These are phyloP conservation scores for Penicillium sp. DNA, from an alignment of 2,329 filamentous ascomycete species.

Conservation along the genomic window DNA sequence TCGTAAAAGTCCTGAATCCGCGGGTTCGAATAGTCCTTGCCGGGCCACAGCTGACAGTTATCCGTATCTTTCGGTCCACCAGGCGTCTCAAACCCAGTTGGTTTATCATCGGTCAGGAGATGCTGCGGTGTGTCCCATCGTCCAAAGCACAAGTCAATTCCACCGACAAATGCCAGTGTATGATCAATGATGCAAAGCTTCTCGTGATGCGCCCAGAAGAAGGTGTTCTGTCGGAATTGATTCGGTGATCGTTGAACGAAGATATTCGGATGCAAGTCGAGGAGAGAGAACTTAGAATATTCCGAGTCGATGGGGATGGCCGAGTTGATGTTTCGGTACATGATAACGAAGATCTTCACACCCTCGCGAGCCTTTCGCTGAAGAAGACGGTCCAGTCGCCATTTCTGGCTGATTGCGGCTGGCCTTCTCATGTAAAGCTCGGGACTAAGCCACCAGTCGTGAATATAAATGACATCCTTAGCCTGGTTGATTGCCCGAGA, in stretches of 20 bases:
- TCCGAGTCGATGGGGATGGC: conserved; percentile 98
- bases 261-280: conserved; percentile 94
- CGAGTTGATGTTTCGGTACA: conserved; percentile 97
- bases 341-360: conserved; percentile 96
- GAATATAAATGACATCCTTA: conserved; percentile 96
- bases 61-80: conserved; percentile 82
- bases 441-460: conserved; percentile 98
- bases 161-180: conserved; percentile 91
- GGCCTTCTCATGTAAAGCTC: conserved; percentile 94
- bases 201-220: conserved; percentile 99
- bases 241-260: conserved; percentile 96
- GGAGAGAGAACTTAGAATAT: conserved; percentile 94
- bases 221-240: conserved; percentile 97
- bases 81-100: conserved; percentile 86
- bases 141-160: conserved; percentile 95
- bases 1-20: conserved; percentile 93
- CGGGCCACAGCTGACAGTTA: conserved; percentile 94
- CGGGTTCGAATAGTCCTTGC: conserved; percentile 98
- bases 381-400: conserved; percentile 91
- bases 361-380: conserved; percentile 92
- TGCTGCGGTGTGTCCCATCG: conserved; percentile 98
- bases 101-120: conserved; percentile 86
- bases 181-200: conserved; percentile 98
- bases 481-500: conserved; percentile 96
- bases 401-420: conserved; percentile 95